A percentile compares a stretch with the other conserved stretches of the same genome.
Evolutionary conservation across 805 yeast genomes (phyloP).

Genomic region (Diddensiella caesifluorescens): DNA sequence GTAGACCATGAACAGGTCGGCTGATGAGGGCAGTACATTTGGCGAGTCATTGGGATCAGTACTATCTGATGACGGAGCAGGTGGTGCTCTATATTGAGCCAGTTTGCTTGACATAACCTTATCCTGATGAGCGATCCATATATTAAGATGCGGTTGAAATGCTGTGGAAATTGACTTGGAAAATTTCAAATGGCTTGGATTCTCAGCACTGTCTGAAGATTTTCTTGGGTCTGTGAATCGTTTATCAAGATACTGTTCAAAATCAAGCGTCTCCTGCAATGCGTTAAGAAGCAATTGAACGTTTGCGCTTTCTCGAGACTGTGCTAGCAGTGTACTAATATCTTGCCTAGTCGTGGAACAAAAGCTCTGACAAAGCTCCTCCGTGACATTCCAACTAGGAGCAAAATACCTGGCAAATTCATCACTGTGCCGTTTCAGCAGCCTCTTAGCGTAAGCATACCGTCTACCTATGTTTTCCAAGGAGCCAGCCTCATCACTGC

Average conservation of each 20-base stretch:
- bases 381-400: constrained; percentile 61
- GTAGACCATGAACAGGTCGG: constrained; percentile 77
- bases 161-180: constrained; percentile 50
- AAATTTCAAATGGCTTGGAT: constrained; percentile 26
- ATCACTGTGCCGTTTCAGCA: constrained; percentile 54
- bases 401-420: constrained; percentile 58
- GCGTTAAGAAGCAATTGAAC: constrained; percentile 64
- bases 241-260: constrained; percentile 69
- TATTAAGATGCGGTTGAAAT: constrained; percentile 77
- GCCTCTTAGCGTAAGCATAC: constrained; percentile 72
- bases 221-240: constrained; percentile 37
- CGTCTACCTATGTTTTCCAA: constrained; percentile 80
- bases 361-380: constrained; percentile 55
- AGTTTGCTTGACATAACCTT: constrained; percentile 55
- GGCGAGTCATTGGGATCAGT: constrained; percentile 38
- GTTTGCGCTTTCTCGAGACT: constrained; percentile 34
- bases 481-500: constrained; percentile 90
- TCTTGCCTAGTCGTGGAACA: constrained; percentile 68
- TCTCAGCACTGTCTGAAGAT: constrained; percentile 4
- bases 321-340: constrained; percentile 45
- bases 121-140: constrained; percentile 88
- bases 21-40: constrained; percentile 77
- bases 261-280: constrained; percentile 72
- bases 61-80: constrained; percentile 37
- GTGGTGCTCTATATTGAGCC: constrained; percentile 47